Base-by-base conservation (phyloP, 1,284 basidiomycete genomes). In the Pseudozyma sp. region DNA sequence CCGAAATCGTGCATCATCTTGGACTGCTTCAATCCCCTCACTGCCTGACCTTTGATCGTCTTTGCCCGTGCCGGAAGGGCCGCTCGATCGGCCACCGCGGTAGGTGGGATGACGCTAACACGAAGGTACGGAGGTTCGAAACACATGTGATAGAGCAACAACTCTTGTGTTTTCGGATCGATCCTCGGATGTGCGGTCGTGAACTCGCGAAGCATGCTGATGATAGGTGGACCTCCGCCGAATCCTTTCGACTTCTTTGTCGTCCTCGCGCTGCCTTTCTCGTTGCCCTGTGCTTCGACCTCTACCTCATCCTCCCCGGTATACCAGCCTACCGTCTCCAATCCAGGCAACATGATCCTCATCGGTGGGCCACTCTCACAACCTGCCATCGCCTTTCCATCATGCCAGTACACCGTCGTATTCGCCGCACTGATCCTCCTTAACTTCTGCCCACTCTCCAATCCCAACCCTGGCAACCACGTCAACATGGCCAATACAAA, bases 1-100 rank as follows among this genome's bases (percentile, higher is more conserved):
- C 84, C 87, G 73, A 88, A 87, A 76, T 88, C 88, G 77, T 88
- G 87, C 87, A 88, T 88, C 86, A 88, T 86, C 77, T 83, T 81
- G 16, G 85, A 83, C 25, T 83, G 79, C 6, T 67, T 54, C 42
- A 83, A 47, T 10, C 78, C 83, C 11, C 70, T 70, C 4, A 84
- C 78, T 6, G 75, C 45, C 12, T 68, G 52, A n/a, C 78, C 80
- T 14, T 80, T 70, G 39, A 82, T 44, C 38, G 62, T 60, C 35
- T 67, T 65, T 25, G 60, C 55, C 1, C 59, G 42, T 2, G 52
- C n/a, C 2, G 52, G 45, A 7, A 52, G 36, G 10, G 42, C 13
- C 6, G 44, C 8, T 42, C 14, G 44, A 18, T 54, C 35, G 1
- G 52, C 19, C 49, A 35, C 34, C 5, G 52, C 5, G 18, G 19